Base-by-base conservation (phyloP, 768 basidiomycete genomes). In the Amanita molliuscula region DNA sequence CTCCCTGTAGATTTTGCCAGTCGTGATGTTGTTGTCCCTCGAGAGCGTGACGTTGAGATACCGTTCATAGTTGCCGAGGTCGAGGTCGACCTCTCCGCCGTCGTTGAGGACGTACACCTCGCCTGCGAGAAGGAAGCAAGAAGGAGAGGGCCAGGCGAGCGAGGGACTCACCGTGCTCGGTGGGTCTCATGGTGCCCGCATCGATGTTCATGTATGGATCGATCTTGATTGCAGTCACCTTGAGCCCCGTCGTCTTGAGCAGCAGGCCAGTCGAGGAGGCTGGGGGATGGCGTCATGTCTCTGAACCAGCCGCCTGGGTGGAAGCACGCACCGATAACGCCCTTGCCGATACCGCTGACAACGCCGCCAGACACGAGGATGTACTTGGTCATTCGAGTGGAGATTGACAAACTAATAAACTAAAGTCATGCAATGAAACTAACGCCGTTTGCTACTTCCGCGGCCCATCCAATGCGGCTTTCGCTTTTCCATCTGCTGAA, bases 171-270 rank as follows among this genome's bases (percentile, higher is more conserved):
- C 94, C 95, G 64, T 99, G 95, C 66, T 99, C 95, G 13, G 93
- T 95, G 11, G 95, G 95, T 44, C 91, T 77, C 95, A 99, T 99
- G 16, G 95, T 98, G 31, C 95, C 95, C 20, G 95, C 95, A 75
- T 99, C 95, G 59, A 99, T 97, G 70, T 99, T 99, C 95, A 99
- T 98, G 59, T 99, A 99, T 11, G 95, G 95, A 65, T 99, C 95
- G 60, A 99, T 98, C 71, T 99, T 99, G 76, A 99, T 97, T 9
- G 95, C 89, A 6, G 95, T 99, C 58, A 97, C 95, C 71, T 93
- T 96, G 53, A 96, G 75, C 42, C 95, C 95, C 33, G 85, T 82
- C 38, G 90, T 97, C 70, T 97, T 97, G 63, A 99, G 75, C 46
- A 98, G 77, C 46, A 98, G 73, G 52, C 95, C 95, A 4, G 95